Evolutionary conservation across 2,329 filamentous ascomycete genomes (phyloP), one percentile per base, ranked within the genome.

Genomic region (Pestalotiopsis sp.): DNA sequence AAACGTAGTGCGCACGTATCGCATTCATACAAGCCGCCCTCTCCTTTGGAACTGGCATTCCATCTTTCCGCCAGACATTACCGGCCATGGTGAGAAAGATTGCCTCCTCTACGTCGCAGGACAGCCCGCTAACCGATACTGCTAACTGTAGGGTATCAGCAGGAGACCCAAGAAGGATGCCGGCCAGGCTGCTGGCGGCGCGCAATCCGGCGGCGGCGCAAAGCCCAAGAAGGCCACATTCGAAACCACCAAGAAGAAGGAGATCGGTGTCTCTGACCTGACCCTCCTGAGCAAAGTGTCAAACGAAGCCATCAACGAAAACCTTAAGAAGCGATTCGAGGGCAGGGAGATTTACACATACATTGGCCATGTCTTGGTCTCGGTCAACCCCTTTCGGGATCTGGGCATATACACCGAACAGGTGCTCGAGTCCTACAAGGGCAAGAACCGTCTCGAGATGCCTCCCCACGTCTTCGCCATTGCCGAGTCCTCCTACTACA

Each of bases 311-410:
- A 99, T 99, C 86, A 99, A 99, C 84, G 96, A 98, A 69, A 99
- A 99, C 81, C 81, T 99, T 81, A 97, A 98, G 87, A 97, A 98
- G 85, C 91, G 96, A 71, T 99, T 99, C 82, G 94, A 98, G 80
- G 95, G 95, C 86, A 92, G 88, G 81, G 95, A 99, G 83, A 99
- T 99, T 80, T 99, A 99, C 85, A 99, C 96, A 78, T 99, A 99
- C 82, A 99, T 99, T 80, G 96, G 96, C 84, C 95, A 98, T 92
- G 96, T 99, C 82, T 83, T 99, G 87, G 96, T 99, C 75, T 98
- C 96, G 52, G 96, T 99, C 81, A 99, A 99, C 82, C 96, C 96
- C 45, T 99, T 99, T 82, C 91, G 94, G 79, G 96, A 99, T 79
- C 87, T 97, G 84, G 96, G 96, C 68, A 98, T 99, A 83, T 99